Conservation (phyloP, 1,284 basidiomycete species). For the Trichosporon faecale region DNA sequence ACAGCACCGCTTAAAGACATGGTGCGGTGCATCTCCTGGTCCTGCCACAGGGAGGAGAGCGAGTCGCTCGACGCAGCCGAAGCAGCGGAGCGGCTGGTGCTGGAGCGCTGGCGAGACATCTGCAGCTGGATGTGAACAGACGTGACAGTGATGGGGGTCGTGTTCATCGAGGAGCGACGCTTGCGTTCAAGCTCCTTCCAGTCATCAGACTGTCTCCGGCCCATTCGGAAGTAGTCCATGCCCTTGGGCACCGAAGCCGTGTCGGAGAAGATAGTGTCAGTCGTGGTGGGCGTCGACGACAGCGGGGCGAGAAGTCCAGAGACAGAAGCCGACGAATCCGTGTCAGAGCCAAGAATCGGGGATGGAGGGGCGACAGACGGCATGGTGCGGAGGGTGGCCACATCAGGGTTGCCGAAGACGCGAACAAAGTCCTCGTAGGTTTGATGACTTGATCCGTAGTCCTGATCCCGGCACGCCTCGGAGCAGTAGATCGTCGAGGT, state of each 20-base stretch:
- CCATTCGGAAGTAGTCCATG: slow-evolving; percentile 42
- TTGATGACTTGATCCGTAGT: slow-evolving; percentile 31
- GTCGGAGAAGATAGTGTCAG: neutral
- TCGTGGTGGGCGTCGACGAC: slow-evolving; percentile 8
- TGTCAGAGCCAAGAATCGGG: slow-evolving; percentile 42
- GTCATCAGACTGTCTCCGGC: slow-evolving; percentile 38
- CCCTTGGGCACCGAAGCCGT: slow-evolving; percentile 40
- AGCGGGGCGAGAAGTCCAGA: slow-evolving; percentile 12
- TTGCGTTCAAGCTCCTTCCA: slow-evolving; percentile 41
- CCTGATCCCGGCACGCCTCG: slow-evolving; percentile 33
- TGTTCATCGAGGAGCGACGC: slow-evolving; percentile 35
- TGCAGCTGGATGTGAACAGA: slow-evolving; percentile 13
- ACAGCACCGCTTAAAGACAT: slow-evolving; percentile 27
- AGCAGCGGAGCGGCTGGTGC: slow-evolving; percentile 11
- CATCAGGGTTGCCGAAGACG: slow-evolving; percentile 26
- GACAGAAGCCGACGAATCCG: slow-evolving; percentile 36
- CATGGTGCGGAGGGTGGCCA: slow-evolving; percentile 7
- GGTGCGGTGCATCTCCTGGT: slow-evolving; percentile 24
- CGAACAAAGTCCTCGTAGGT: slow-evolving; percentile 37
- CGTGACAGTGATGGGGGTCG: slow-evolving; percentile 7
- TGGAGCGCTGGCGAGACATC: slow-evolving; percentile 25
- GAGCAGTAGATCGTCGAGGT: slow-evolving; percentile 47
- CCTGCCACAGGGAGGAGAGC: slow-evolving; percentile 35
- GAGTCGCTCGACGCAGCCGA: slow-evolving; percentile 31
- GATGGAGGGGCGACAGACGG: slow-evolving; percentile 39